Percentiles rank a stretch among this genome's conserved stretches.
Evolutionary conservation across 23 red algal genomes (phyloP).

Genomic region (Rhodosorus marinus): DNA sequence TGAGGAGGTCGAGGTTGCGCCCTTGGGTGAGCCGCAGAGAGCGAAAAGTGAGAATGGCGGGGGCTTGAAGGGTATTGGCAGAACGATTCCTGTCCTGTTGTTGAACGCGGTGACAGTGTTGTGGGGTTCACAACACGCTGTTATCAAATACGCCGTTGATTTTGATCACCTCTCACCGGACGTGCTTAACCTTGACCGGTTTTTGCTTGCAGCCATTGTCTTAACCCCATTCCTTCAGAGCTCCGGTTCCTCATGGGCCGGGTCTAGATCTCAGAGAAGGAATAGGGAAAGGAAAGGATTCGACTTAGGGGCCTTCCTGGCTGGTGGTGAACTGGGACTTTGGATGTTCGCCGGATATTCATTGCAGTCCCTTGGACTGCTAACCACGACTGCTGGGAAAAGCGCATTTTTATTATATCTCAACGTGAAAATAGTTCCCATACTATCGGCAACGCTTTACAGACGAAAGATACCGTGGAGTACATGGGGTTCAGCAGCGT

Average conservation of each 20-base stretch:
- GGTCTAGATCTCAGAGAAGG: too few species aligned
- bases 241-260: too few species aligned
- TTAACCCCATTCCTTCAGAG: constrained; percentile 20
- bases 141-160: constrained; percentile 59
- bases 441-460: constrained; percentile 46
- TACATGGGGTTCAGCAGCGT: constrained; percentile 40
- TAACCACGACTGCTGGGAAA: constrained; percentile 51
- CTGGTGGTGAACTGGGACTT: constrained; percentile 35
- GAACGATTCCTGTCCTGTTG: constrained; percentile 6
- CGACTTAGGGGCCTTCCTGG: too few species aligned
- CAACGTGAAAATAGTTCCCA: constrained; percentile 91
- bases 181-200: constrained; percentile 36
- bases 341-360: constrained; percentile 89
- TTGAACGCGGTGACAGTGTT: constrained; percentile 65
- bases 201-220: constrained; percentile 27
- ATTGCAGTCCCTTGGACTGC: constrained; percentile 47
- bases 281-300: too few species aligned
- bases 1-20: too few species aligned
- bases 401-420: constrained; percentile 86
- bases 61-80: too few species aligned
- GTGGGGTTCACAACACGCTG: constrained; percentile 90
- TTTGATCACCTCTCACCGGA: constrained; percentile 7
- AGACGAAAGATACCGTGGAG: constrained; percentile 21
- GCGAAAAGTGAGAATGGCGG: too few species aligned
- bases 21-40: too few species aligned